These are phyloP conservation scores for Fusarium sp. DNA, from an alignment of 2,329 filamentous ascomycete species.

Conservation along the genomic window DNA sequence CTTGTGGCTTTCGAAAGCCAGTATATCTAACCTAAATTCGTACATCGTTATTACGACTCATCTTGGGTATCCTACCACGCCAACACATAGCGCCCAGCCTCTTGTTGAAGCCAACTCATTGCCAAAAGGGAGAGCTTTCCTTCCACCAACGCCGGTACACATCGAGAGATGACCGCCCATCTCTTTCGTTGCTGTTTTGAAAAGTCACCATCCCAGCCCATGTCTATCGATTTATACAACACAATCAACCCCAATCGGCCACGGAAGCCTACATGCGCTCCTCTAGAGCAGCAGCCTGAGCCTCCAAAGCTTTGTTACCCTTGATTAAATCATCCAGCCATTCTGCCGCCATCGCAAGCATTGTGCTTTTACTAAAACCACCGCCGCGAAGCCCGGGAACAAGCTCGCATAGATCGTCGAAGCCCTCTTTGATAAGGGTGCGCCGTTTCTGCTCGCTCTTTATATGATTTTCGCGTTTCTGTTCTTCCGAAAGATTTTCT, in stretches of 20 bases:
- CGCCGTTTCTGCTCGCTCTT: conserved; percentile 87
- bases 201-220: conserved; percentile 26
- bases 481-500: conserved; percentile 82
- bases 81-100: conserved; percentile 18
- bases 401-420: conserved; percentile 80
- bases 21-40: conserved; percentile 23
- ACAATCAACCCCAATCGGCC: not conserved
- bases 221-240: conserved; percentile 27
- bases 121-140: conserved; percentile 14
- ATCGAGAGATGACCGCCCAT: conserved; percentile 27
- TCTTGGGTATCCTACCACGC: conserved; percentile 36
- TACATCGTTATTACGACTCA: conserved; percentile 35
- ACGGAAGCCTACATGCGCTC: conserved; percentile 27
- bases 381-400: conserved; percentile 80
- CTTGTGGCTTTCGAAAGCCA: conserved; percentile 14
- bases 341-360: conserved; percentile 78
- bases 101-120: conserved; percentile 12
- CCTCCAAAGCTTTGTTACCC: conserved; percentile 72
- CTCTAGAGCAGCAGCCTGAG: conserved; percentile 59
- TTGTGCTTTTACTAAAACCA: conserved; percentile 84
- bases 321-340: conserved; percentile 79
- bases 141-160: conserved; percentile 40
- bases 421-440: conserved; percentile 83
- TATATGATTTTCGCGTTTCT: conserved; percentile 89
- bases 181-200: conserved; percentile 19